phyloP scores from a whole-genome alignment of 169 alveolate species.

The Cryptosporidium sp. region DNA sequence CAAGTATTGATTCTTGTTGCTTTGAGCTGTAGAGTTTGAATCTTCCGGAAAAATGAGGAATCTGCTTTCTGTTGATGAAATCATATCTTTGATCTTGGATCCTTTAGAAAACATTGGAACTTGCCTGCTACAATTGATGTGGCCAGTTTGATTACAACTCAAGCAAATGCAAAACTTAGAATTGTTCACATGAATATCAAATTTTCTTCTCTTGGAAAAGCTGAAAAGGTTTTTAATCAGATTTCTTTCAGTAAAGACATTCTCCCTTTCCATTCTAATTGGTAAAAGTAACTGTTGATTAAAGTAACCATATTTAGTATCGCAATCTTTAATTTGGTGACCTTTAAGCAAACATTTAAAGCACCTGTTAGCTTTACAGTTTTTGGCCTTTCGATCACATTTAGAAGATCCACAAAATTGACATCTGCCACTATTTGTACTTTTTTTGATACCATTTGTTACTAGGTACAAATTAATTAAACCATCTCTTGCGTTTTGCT shows the following conservation, averaged over 20 bases:
- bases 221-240: not conserved
- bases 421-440: conserved; percentile 21
- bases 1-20: not conserved
- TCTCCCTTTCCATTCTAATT: conserved; percentile 24
- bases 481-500: conserved; percentile 26
- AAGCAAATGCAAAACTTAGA: conserved; percentile 42
- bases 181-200: not conserved
- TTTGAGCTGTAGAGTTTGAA: not conserved
- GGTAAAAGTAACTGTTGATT: conserved; percentile 29
- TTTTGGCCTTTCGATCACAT: conserved; percentile 28
- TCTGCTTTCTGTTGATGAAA: conserved; percentile 9
- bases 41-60: conserved; percentile 30
- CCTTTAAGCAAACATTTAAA: conserved; percentile 64
- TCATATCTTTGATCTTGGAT: not conserved
- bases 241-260: not conserved
- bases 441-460: conserved; percentile 60
- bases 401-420: conserved; percentile 73
- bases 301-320: conserved; percentile 21
- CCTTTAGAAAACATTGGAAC: conserved; percentile 18
- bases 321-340: conserved; percentile 33
- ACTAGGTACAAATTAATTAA: conserved; percentile 25
- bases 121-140: conserved; percentile 6
- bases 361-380: conserved; percentile 56
- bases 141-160: conserved; percentile 44
- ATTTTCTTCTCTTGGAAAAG: not conserved